Evolutionary conservation across 257 asterid genomes (phyloP).

Genomic region (Solanum chiquidenum): DNA sequence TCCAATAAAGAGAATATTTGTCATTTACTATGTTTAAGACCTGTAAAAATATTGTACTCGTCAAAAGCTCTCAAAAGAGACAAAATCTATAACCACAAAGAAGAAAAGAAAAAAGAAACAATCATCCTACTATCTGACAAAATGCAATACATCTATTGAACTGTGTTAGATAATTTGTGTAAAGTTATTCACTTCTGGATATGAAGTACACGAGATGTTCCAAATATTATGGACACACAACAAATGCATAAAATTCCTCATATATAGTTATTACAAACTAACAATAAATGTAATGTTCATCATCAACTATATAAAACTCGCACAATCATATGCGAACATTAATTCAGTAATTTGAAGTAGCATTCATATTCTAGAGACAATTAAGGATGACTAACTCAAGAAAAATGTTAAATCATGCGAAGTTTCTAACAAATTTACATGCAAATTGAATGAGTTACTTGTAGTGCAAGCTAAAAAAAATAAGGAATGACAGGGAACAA

Average conservation of each 20-base stretch:
- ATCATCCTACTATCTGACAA: not conserved
- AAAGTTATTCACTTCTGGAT: not conserved
- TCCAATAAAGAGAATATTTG: conserved; percentile 39
- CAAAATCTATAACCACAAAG: not conserved
- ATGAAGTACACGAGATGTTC: not conserved
- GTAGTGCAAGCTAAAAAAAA: not conserved
- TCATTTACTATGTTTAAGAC: conserved; percentile 36
- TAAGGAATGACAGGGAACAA: not conserved
- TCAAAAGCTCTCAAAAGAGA: not conserved
- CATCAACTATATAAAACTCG: not conserved
- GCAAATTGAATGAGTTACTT: not conserved
- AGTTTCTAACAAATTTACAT: too few relatives aligned
- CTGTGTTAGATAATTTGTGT: not conserved
- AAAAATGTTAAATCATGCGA: too few relatives aligned
- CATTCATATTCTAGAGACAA: not conserved
- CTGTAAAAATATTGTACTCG: conserved; percentile 1
- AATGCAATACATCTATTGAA: not conserved
- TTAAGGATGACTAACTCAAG: not conserved
- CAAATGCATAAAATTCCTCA: not conserved
- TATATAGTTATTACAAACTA: not conserved
- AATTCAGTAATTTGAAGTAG: not conserved
- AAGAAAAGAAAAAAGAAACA: not conserved
- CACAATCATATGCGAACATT: not conserved
- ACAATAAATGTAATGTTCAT: not conserved
- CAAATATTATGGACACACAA: not conserved